These are phyloP conservation scores for Linnemannia zychae DNA, from an alignment of 192 early-diverging fungal species.

Conservation along the genomic window DNA sequence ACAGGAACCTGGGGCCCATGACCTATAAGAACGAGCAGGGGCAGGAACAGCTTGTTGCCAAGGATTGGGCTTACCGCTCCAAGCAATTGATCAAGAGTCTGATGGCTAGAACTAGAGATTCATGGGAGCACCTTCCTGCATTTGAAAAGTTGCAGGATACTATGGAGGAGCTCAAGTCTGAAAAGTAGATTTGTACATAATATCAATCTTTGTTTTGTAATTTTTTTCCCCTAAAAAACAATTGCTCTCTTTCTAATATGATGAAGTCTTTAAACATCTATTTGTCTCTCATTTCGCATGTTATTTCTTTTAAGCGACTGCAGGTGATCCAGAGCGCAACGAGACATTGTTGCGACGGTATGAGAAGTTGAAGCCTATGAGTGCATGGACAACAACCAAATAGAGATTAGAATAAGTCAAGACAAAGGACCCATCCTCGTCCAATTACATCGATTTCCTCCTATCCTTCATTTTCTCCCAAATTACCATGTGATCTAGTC, in stretches of 20 bases:
- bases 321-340: constrained; percentile 50
- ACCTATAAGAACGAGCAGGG: constrained; percentile 55
- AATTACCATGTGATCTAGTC: constrained; percentile 66
- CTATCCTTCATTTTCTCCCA: neutral
- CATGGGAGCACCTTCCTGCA: constrained; percentile 74
- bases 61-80: constrained; percentile 92
- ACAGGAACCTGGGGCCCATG: constrained; percentile 80
- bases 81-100: constrained; percentile 86
- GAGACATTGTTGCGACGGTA: constrained; percentile 64
- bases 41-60: constrained; percentile 72
- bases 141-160: constrained; percentile 75
- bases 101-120: constrained; percentile 83
- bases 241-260: neutral
- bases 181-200: constrained; percentile 34
- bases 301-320: constrained; percentile 15
- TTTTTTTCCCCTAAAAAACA: neutral
- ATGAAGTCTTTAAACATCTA: neutral
- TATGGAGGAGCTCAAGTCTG: constrained; percentile 69
- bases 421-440: neutral
- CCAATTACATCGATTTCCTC: neutral
- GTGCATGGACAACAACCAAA: neutral
- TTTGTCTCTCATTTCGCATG: neutral
- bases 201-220: neutral
- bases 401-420: neutral
- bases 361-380: constrained; percentile 67